phyloP scores from a whole-genome alignment of 345 rosid species.

The Gossypioides kirkii region DNA sequence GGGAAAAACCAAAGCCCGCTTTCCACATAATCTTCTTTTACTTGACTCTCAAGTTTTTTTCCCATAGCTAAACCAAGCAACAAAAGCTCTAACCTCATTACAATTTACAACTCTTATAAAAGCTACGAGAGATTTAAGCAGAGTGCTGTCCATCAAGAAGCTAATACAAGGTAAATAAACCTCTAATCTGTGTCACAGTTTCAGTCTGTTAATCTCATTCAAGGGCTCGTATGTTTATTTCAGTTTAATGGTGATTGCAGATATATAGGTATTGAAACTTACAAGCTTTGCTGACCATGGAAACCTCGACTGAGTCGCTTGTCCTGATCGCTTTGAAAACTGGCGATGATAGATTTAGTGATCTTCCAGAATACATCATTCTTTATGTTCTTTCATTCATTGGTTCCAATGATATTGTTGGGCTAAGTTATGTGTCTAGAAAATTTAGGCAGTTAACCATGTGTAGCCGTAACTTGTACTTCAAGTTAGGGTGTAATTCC shows the following conservation, averaged over 20 bases:
- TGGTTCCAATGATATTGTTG: background rate
- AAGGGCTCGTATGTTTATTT: background rate
- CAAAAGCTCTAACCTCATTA: too few species aligned
- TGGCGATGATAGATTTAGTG: background rate
- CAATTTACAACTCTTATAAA: background rate
- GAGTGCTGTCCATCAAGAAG: background rate
- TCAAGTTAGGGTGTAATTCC: background rate
- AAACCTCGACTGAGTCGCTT: background rate
- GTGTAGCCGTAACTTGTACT: background rate
- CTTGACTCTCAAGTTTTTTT: too few species aligned
- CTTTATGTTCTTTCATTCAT: background rate
- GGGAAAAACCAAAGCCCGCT: too few species aligned
- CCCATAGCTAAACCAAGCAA: too few species aligned
- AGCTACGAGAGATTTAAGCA: background rate
- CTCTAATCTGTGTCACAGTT: background rate
- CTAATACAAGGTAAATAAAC: background rate
- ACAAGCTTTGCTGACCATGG: background rate
- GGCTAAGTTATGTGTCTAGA: background rate
- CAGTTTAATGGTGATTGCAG: too few species aligned
- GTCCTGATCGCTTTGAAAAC: background rate
- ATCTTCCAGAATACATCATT: background rate
- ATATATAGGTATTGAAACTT: background rate
- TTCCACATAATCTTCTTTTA: too few species aligned
- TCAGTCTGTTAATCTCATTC: background rate
- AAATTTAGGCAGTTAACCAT: background rate